Percentiles rank a stretch among this genome's conserved stretches.
Evolutionary conservation across 2,329 filamentous ascomycete species (phyloP).

Genomic region (Calonectria pauciramosa): DNA sequence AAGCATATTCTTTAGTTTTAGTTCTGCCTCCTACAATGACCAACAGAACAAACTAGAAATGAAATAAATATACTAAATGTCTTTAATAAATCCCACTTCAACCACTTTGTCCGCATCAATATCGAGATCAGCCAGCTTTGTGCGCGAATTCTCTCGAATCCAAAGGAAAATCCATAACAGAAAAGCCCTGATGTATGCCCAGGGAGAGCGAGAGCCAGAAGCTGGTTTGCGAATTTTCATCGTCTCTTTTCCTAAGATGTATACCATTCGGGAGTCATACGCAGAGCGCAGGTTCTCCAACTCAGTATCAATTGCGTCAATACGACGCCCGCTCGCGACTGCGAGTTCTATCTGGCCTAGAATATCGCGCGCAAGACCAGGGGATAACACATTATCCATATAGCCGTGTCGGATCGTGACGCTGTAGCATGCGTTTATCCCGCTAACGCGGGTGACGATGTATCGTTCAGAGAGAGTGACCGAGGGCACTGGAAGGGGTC

Average conservation of each 20-base stretch:
- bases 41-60: not conserved
- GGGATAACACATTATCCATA: slow-evolving; percentile 76
- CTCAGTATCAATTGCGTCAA: not conserved
- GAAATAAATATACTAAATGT: slow-evolving; percentile 60
- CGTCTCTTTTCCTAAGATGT: slow-evolving; percentile 27
- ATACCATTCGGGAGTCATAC: not conserved
- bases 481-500: slow-evolving; percentile 69
- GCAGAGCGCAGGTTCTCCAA: not conserved
- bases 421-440: slow-evolving; percentile 70
- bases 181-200: slow-evolving; percentile 51
- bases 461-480: slow-evolving; percentile 62
- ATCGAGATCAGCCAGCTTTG: slow-evolving; percentile 72
- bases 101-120: slow-evolving; percentile 66
- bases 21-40: no score
- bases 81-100: slow-evolving; percentile 77
- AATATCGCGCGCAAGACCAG: slow-evolving; percentile 62
- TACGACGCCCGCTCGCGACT: not conserved
- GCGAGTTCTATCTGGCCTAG: slow-evolving; percentile 72
- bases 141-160: slow-evolving; percentile 73
- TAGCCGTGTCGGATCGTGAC: slow-evolving; percentile 79
- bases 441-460: slow-evolving; percentile 53
- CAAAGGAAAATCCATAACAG: slow-evolving; percentile 70
- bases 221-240: slow-evolving; percentile 56
- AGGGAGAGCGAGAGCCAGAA: not conserved
- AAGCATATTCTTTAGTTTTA: no score